Base-by-base conservation (phyloP, 768 basidiomycete genomes). In the Agaricus blazei region DNA sequence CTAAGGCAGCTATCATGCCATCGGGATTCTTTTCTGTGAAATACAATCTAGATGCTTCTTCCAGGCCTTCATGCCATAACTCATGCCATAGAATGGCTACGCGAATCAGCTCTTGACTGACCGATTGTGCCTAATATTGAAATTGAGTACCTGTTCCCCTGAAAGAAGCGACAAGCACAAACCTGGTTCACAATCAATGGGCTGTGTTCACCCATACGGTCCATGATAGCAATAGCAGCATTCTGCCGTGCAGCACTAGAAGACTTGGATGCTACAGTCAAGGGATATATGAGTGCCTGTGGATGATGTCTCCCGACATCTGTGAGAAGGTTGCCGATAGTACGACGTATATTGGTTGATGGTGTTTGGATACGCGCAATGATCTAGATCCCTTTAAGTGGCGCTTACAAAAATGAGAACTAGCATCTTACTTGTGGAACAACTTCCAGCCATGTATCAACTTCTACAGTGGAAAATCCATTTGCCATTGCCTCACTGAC, bases 1-100 rank as follows among this genome's bases (percentile, higher is more conserved):
- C 93, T 47, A 99, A 71, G 11, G 84, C 88, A 24, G 85, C 87
- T 63, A 98, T 97, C 97, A 99, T 99, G 5, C 90, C 97, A 57
- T 93, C 90, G 1, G 96, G 88, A 68, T 99, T 97, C 64, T 93
- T 90, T 62, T 98, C 97, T 9, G 92, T 94, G 77, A 95, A 99
- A 74, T 94, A 99, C 45, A 93, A 72, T 41, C 97, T 82, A 6
- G 95, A 97, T 5, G 97, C 97, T 69, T 99, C 97, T 72, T 99
- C 97, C 23, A 99, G 76, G 15, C 93, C 94, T 72, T 99, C 97
- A 63, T 98, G 94, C 97, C 97, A 99, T 60, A 94, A 75, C 68
- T 99, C 97, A 62, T 98, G 95, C 97, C 97, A 99, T 9, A 99
- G 75, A 58, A 99, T 98, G 6, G 97, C 96, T 6, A 98, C 92